Evolutionary conservation across 164 flowering plant genomes (phyloP), one percentile per base, ranked within the genome.

Genomic region (Kingdonia uniflora): DNA sequence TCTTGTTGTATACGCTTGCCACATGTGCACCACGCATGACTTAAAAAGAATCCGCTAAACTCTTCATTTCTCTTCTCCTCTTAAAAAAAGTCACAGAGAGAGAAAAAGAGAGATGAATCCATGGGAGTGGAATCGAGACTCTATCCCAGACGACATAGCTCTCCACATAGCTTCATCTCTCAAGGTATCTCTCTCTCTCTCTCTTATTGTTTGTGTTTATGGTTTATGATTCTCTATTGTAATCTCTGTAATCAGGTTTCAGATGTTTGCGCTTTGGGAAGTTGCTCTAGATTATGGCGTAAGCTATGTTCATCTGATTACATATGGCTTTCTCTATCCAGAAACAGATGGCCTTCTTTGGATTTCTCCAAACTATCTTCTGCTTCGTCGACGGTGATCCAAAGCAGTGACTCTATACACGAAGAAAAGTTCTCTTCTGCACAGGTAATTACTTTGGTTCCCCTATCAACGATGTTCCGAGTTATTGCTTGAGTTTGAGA

Each of bases 261-360:
- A 43, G 94, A 87, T 65, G 17, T 87, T 14, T 85, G 90, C 50
- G 61, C 84, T 0, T 49, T 87, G 67, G 83, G 85, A 12, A 61
- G 83, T 50, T 85, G 90, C 52, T 81, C 86, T 17, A 58, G 79
- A 56, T 81, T 75, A 45, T 88, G 91, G 94, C 65, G 77, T 57
- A 67, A 77, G 37, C 38, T 88, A 19, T 88, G 94, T 46, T 68
- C 64, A 42, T 76, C 88, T 19, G 88, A 88, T 69, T 73, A 45
- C 35, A 38, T 85, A 14, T 88, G 96, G 96, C 59, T 65, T 51
- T 48, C 67, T 44, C 72, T 88, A 37, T 65, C 51, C 49, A 75
- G 45, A 64, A 56, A 70, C 2, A 75, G 96, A 64, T 88, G 96
- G 91, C 82, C 94, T 38, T 53, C 52, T n/a, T 57, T 68, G 44